phyloP scores from a whole-genome alignment of 768 basidiomycete genomes.

The Myochromella boudieri region DNA sequence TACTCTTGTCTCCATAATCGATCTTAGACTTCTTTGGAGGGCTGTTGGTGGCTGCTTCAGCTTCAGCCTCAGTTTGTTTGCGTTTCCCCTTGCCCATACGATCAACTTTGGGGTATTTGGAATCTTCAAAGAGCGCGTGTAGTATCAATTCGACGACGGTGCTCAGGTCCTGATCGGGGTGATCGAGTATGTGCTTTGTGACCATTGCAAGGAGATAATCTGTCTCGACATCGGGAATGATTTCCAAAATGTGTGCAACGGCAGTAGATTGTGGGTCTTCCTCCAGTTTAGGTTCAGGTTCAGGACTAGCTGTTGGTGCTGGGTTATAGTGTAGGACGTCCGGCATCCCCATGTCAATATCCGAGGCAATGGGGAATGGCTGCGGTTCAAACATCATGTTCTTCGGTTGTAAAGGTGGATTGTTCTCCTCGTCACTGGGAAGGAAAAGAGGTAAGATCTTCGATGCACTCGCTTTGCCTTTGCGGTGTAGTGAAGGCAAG shows the following conservation, averaged over 20 bases:
- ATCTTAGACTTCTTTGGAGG: constrained; percentile 40
- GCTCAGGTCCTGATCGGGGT: constrained; percentile 20
- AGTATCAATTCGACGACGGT: constrained; percentile 54
- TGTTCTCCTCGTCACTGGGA: constrained; percentile 37
- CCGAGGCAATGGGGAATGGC: background rate
- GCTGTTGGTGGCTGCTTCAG: constrained; percentile 21
- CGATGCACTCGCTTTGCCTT: constrained; percentile 7
- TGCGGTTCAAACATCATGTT: background rate
- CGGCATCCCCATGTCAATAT: background rate
- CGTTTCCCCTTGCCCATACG: constrained; percentile 33
- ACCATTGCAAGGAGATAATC: constrained; percentile 52
- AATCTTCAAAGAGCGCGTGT: constrained; percentile 61
- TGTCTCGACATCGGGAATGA: constrained; percentile 70
- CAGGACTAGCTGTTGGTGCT: background rate
- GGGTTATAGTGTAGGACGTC: too few relatives aligned
- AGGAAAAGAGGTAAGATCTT: constrained; percentile 30
- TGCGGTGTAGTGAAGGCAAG: constrained; percentile 5
- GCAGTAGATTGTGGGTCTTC: constrained; percentile 23
- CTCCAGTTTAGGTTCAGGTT: constrained; percentile 4
- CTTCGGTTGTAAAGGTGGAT: constrained; percentile 13
- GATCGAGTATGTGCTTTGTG: constrained; percentile 36
- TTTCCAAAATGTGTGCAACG: constrained; percentile 58
- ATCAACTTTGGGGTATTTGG: constrained; percentile 54
- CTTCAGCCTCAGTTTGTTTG: constrained; percentile 32
- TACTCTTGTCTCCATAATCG: constrained; percentile 53